Conservation (phyloP, 1,284 basidiomycete genomes). For the Ustanciosporium gigantosporum region DNA sequence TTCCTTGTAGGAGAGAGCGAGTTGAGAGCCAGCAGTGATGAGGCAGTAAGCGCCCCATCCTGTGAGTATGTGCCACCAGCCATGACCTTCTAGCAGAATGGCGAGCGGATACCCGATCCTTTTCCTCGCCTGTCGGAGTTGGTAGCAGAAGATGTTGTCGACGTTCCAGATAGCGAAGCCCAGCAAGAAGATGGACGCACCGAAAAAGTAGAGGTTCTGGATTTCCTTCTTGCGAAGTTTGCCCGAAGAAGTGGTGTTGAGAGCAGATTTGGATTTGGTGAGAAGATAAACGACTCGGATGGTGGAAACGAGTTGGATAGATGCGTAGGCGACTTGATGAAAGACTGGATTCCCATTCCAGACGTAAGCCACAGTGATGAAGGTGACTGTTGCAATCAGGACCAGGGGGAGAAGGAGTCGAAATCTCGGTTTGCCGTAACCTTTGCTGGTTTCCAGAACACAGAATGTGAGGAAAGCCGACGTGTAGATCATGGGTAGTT, state of each 20-base stretch:
- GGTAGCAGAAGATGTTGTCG: constrained; percentile 65
- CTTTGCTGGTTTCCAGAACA: constrained; percentile 42
- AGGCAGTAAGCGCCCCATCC: constrained; percentile 64
- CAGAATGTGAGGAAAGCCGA: constrained; percentile 45
- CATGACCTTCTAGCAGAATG: constrained; percentile 52
- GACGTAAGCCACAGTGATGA: constrained; percentile 60
- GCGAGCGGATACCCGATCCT: constrained; percentile 47
- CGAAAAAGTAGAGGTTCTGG: constrained; percentile 13
- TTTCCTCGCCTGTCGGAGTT: constrained; percentile 33
- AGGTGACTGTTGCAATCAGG: constrained; percentile 26
- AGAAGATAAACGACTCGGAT: constrained; percentile 58
- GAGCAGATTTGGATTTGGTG: constrained; percentile 11
- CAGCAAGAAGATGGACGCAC: constrained; percentile 51
- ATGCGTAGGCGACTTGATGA: constrained; percentile 65
- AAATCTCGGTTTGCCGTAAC: constrained; percentile 23
- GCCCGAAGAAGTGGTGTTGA: constrained; percentile 13
- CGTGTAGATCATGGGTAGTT: constrained; percentile 61
- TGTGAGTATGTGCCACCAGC: constrained; percentile 66
- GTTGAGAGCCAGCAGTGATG: constrained; percentile 52
- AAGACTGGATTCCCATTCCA: constrained; percentile 65
- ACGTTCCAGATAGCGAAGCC: constrained; percentile 66
- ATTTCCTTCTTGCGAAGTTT: constrained; percentile 12
- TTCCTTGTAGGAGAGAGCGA: constrained; percentile 45
- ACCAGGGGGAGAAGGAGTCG: constrained; percentile 20
- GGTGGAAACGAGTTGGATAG: constrained; percentile 60